These are phyloP conservation scores for Penicillium sp. DNA, from an alignment of 2,329 filamentous ascomycete species.

Conservation along the genomic window DNA sequence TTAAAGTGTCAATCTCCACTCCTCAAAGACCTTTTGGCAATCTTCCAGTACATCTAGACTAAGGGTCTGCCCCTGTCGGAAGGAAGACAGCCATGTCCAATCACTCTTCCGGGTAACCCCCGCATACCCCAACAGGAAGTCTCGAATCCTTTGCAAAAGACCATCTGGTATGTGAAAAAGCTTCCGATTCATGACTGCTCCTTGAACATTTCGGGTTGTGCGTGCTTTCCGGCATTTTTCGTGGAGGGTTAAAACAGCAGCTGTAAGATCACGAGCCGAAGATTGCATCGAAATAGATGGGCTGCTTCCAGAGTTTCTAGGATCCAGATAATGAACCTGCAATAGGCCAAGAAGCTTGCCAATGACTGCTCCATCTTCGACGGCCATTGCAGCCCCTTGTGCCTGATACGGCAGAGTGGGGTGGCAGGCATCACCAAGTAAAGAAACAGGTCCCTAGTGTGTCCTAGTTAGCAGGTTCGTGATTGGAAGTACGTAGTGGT, in stretches of 20 bases:
- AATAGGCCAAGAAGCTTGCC: slow-evolving; percentile 52
- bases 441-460: slow-evolving; percentile 11
- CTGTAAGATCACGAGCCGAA: neutral
- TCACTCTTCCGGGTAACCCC: slow-evolving; percentile 19
- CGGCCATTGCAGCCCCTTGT: slow-evolving; percentile 63
- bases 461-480: neutral
- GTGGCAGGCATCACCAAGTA: slow-evolving; percentile 58
- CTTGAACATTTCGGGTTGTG: slow-evolving; percentile 18
- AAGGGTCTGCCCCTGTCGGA: slow-evolving; percentile 11
- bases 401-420: slow-evolving; percentile 61
- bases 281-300: neutral
- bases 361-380: slow-evolving; percentile 65
- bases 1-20: neutral
- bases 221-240: slow-evolving; percentile 16
- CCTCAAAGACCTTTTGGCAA: slow-evolving; percentile 4
- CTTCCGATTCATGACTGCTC: slow-evolving; percentile 14
- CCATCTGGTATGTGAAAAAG: slow-evolving; percentile 22
- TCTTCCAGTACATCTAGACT: slow-evolving; percentile 13
- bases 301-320: slow-evolving; percentile 35
- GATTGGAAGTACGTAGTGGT: neutral
- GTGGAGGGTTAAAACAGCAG: slow-evolving; percentile 7
- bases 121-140: slow-evolving; percentile 9
- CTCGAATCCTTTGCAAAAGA: slow-evolving; percentile 9
- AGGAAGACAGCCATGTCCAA: slow-evolving; percentile 17
- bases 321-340: neutral